Base-by-base conservation (phyloP, 2,329 filamentous ascomycete genomes). In the Ophiocordyceps sinensis region DNA sequence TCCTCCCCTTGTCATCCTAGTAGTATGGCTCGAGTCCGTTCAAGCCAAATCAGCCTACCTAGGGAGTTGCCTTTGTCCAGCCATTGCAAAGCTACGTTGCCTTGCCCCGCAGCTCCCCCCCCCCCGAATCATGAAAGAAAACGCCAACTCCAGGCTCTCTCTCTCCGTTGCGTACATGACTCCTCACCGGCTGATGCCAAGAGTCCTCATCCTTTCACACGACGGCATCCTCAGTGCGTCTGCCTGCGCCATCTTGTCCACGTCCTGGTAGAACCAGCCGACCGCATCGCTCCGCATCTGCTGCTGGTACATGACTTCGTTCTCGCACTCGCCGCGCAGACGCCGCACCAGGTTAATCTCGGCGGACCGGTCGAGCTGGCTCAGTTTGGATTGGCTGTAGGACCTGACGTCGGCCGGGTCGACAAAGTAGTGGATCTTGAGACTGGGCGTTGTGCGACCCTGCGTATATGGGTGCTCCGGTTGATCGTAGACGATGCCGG, bases 181-280 rank as follows among this genome's bases (percentile, higher is more conserved):
- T 5, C 15, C 35, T 43, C 38, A 41, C 38, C 38, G 39, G 35
- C 36, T 35, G 34, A 44, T 29, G 3, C 57, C 55, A 43, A 75
- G 51, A 28, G 55, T 59, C 36, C 65, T 58, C 45, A 79, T 56
- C 46, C 71, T 62, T 45, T 67, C 59, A 53, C 76, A 80, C 41
- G 66, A 66, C 14, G 65, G 64, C 65, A 68, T 70, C 45, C 66
- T 63, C 45, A 64, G 71, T 15, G 61, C 59, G 29, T 69, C 61
- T 28, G 88, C 88, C 44, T 76, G 61, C 45, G 79, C 74, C 76
- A 94, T 76, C 67, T 86, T 87, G 46, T 80, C 79, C 40, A 77
- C 70, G 53, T 95, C 86, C 42, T 79, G 76, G 59, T 77, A 87
- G 55, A 94, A 86, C 82, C 87, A 94, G 4, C 88, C 88, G 51